Evolutionary conservation across 352 stramenopile species (phyloP).

Genomic region (Phytophthora pluvialis): DNA sequence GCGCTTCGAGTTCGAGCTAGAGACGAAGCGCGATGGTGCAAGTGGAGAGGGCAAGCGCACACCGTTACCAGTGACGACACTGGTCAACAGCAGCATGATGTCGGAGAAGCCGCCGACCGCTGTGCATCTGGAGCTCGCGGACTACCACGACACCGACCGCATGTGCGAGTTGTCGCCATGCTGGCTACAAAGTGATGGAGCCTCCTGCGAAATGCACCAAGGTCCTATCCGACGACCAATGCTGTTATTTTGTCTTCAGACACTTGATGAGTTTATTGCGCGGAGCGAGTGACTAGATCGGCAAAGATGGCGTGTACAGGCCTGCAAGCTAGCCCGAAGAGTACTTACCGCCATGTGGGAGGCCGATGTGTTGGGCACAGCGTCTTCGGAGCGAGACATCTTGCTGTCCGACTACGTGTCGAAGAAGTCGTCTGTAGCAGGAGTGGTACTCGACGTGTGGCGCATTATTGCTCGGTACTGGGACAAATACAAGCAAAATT

Average conservation of each 20-base stretch:
- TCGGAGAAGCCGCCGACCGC: conserved; percentile 14
- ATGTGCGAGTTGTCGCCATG: conserved; percentile 73
- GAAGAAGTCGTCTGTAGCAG: conserved; percentile 39
- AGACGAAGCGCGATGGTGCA: conserved; percentile 15
- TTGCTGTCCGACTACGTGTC: conserved; percentile 48
- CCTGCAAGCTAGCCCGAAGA: conserved; percentile 58
- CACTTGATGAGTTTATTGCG: conserved; percentile 75
- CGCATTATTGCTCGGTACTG: conserved; percentile 63
- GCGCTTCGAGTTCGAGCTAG: conserved; percentile 27
- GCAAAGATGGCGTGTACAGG: conserved; percentile 50
- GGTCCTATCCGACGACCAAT: conserved; percentile 49
- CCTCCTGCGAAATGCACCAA: conserved; percentile 55
- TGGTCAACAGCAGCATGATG: conserved; percentile 44
- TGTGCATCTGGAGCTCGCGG: conserved; percentile 46
- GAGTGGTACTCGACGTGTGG: conserved; percentile 69
- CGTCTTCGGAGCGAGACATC: conserved; percentile 35
- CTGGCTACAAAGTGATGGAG: conserved; percentile 49
- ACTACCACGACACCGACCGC: conserved; percentile 76
- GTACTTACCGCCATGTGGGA: conserved; percentile 69
- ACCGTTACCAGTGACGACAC: conserved; percentile 32
- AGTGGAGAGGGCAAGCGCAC: conserved; percentile 9
- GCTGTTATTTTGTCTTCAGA: conserved; percentile 78
- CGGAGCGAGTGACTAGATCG: conserved; percentile 35
- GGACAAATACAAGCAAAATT: conserved; percentile 64
- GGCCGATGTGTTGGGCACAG: conserved; percentile 36